Percentiles rank a stretch among this genome's conserved stretches.
These are phyloP conservation scores for Aspergillus mulundensis DNA, from an alignment of 495 filamentous ascomycete genomes.

Conservation along the genomic window DNA sequence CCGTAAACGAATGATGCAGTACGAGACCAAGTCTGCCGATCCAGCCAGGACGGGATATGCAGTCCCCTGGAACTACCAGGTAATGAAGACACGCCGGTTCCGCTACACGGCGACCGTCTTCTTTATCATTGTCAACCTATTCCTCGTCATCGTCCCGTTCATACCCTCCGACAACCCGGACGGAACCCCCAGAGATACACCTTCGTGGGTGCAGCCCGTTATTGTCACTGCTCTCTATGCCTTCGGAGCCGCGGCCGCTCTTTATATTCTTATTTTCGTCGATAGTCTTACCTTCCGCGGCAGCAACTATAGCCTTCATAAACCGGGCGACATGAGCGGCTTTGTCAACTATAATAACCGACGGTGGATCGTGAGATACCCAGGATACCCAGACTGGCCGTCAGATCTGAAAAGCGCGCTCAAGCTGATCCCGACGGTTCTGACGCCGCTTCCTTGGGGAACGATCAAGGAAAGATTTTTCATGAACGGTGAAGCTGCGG, in stretches of 20 bases:
- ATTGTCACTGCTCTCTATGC: not conserved
- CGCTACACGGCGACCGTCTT: not conserved
- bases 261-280: not conserved
- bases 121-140: not conserved
- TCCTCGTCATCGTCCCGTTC: not conserved
- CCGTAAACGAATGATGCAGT: not conserved
- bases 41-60: not conserved
- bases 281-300: not conserved
- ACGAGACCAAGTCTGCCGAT: not conserved
- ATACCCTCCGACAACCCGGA: not conserved
- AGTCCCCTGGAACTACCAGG: not conserved
- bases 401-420: not conserved
- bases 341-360: not conserved
- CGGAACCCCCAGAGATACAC: not conserved
- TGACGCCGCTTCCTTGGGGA: not conserved
- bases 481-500: not conserved
- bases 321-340: not conserved
- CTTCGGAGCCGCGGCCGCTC: not conserved
- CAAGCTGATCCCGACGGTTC: not conserved
- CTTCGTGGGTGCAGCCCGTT: not conserved
- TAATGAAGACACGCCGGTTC: not conserved
- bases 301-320: not conserved
- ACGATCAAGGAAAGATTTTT: not conserved
- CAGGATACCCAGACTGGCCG: not conserved
- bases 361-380: not conserved